Percentiles rank a stretch among this genome's conserved stretches.
phyloP scores from a whole-genome alignment of 208 protist species.

The Leishmania martiniquensis region DNA sequence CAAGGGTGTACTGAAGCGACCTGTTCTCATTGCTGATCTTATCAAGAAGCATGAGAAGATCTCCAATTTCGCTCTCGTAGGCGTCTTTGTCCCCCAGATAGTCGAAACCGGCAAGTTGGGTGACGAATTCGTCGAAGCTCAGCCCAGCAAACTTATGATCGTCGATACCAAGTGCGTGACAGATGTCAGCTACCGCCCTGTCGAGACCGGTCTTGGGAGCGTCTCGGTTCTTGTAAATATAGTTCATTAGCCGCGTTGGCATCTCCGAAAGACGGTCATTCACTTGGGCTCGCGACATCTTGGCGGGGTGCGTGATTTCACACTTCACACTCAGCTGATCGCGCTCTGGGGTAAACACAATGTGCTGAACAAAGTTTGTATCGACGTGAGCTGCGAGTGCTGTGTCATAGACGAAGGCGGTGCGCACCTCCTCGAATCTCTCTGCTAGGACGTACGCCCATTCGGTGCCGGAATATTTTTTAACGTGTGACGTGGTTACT shows the following conservation, averaged over 20 bases:
- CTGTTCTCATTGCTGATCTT: constrained; percentile 62
- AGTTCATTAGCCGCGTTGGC: constrained; percentile 48
- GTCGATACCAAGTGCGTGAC: constrained; percentile 42
- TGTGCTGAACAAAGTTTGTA: constrained; percentile 31
- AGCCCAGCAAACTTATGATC: constrained; percentile 42
- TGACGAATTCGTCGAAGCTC: constrained; percentile 47
- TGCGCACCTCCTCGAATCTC: constrained; percentile 42
- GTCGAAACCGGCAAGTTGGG: constrained; percentile 39
- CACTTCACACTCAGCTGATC: constrained; percentile 28
- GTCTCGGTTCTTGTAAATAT: constrained; percentile 31
- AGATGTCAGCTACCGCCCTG: constrained; percentile 47
- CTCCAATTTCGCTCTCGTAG: constrained; percentile 66
- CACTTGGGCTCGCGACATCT: constrained; percentile 29
- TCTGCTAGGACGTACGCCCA: constrained; percentile 38
- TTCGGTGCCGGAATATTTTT: constrained; percentile 34
- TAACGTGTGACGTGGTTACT: constrained; percentile 38
- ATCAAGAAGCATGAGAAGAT: constrained; percentile 61
- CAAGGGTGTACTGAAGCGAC: constrained; percentile 54
- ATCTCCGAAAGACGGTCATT: constrained; percentile 32
- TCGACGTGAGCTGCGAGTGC: constrained; percentile 45
- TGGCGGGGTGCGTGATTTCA: constrained; percentile 43
- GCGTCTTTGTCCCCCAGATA: constrained; percentile 55
- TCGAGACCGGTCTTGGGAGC: constrained; percentile 49
- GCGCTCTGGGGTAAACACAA: constrained; percentile 27
- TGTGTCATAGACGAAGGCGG: constrained; percentile 43